phyloP scores from a whole-genome alignment of 2,329 filamentous ascomycete genomes.

The Fusarium pininemorale region DNA sequence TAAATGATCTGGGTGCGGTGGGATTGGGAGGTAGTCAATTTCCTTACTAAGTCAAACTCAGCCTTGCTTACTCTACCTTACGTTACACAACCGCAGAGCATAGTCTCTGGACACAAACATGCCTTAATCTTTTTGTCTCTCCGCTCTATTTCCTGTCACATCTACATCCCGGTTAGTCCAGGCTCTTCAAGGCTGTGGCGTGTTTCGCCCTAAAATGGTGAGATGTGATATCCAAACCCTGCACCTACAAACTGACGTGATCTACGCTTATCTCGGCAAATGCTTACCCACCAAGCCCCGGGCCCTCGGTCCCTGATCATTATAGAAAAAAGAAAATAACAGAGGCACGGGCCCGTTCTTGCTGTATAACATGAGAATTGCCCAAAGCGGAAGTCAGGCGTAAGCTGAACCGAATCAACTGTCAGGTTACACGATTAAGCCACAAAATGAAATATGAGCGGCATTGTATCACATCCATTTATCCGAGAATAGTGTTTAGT shows the following conservation, averaged over 20 bases:
- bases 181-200: not conserved
- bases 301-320: not conserved
- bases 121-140: fast-evolving
- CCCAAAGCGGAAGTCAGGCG: not conserved
- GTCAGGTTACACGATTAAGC: not conserved
- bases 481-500: not conserved
- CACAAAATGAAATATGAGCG: not conserved
- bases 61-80: not conserved
- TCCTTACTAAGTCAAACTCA: not conserved
- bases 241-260: not conserved
- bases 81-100: not conserved
- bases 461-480: not conserved
- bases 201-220: not conserved
- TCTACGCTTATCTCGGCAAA: not conserved
- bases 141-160: not conserved
- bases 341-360: not conserved
- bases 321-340: not conserved
- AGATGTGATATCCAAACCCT: not conserved
- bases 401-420: not conserved
- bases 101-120: not conserved
- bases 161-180: not conserved
- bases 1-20: fast-evolving
- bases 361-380: not conserved
- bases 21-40: fast-evolving
- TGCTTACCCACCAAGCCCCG: not conserved